These are phyloP conservation scores for Thraustochytrium striatum DNA, from an alignment of 352 stramenopile genomes.

Conservation along the genomic window DNA sequence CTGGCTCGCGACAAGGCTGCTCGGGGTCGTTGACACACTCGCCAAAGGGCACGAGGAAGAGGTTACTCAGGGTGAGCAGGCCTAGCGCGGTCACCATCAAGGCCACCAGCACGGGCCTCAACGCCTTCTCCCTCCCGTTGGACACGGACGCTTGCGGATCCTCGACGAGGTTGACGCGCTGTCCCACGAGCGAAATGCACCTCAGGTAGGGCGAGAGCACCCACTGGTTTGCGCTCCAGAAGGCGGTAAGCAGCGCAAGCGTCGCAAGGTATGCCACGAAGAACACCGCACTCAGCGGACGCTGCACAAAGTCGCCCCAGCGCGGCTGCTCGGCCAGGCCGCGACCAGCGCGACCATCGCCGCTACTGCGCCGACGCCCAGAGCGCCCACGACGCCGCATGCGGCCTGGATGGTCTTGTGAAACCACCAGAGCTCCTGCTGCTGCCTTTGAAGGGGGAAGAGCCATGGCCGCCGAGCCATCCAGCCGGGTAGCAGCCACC, in stretches of 20 bases:
- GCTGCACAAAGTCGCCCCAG: background rate
- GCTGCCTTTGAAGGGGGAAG: background rate
- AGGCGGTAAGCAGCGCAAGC: background rate
- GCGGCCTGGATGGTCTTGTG: background rate
- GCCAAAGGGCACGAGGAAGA: conserved; percentile 39
- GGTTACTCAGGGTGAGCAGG: conserved; percentile 8
- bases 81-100: background rate
- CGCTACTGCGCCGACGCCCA: background rate
- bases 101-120: background rate
- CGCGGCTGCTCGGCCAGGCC: no score
- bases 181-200: background rate
- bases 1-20: no score
- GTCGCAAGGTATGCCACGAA: background rate
- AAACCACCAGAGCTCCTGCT: background rate
- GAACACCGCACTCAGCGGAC: background rate
- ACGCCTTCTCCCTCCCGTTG: background rate
- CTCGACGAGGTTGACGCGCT: background rate
- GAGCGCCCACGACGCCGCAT: background rate
- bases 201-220: background rate
- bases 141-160: background rate
- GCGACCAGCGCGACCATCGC: no score
- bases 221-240: conserved; percentile 31
- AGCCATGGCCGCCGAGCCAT: background rate
- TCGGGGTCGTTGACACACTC: conserved; percentile 10
- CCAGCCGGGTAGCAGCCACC: background rate